A percentile compares a stretch with the other conserved stretches of the same genome.
These are phyloP conservation scores for Tuber brumale DNA, from an alignment of 495 filamentous ascomycete genomes.

Conservation along the genomic window DNA sequence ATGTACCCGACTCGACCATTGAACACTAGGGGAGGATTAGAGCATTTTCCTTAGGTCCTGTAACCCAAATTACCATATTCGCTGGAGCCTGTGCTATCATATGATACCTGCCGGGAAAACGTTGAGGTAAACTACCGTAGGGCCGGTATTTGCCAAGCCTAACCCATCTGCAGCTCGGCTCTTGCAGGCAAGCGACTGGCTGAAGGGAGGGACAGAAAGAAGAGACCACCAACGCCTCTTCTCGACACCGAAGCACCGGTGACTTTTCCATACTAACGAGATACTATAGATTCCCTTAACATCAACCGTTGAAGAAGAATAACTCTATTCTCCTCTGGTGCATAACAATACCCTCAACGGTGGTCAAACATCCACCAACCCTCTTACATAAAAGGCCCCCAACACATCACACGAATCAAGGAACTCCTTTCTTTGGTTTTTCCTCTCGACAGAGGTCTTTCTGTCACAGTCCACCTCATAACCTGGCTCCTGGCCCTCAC, in stretches of 20 bases:
- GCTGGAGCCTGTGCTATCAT: not conserved
- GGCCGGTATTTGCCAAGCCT: not conserved
- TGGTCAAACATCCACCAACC: not conserved
- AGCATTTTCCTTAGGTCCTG: not conserved
- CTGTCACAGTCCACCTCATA: not conserved
- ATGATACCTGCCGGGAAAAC: not conserved
- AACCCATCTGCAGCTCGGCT: not conserved
- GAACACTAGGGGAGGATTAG: not conserved
- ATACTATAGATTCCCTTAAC: not conserved
- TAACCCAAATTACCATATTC: not conserved
- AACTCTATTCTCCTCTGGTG: not conserved
- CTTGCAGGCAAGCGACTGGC: not conserved
- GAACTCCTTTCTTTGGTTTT: slow-evolving; percentile 1
- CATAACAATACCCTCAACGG: not conserved
- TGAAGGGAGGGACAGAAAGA: not conserved
- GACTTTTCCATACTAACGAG: not conserved
- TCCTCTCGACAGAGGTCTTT: not conserved
- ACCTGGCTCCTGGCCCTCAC: not conserved
- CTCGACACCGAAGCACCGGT: not conserved
- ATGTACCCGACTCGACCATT: not conserved
- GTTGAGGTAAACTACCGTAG: not conserved
- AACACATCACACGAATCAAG: not conserved
- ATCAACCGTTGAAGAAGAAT: not conserved
- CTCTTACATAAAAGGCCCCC: not conserved
- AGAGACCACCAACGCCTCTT: slow-evolving; percentile 5